A percentile compares a stretch with the other conserved stretches of the same genome.
These are phyloP conservation scores for Sugiyamaella xylanicola DNA, from an alignment of 1,139 yeast genomes.

Conservation along the genomic window DNA sequence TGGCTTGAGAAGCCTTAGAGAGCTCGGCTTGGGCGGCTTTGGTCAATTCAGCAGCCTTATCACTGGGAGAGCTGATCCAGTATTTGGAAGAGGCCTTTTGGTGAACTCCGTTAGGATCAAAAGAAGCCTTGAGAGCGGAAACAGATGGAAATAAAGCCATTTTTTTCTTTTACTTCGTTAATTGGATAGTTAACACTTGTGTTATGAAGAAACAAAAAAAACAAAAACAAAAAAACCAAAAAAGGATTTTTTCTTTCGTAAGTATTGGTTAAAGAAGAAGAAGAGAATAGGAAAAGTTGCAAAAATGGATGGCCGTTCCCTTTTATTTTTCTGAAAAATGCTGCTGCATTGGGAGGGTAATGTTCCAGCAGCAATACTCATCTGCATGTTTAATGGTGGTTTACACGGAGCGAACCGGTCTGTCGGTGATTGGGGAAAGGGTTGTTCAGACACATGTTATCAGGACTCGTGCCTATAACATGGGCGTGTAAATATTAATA, in stretches of 20 bases:
- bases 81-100: conserved; percentile 31
- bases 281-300: conserved; percentile 5
- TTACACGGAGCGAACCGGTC: conserved; percentile 2
- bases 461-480: neutral
- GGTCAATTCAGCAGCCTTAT: conserved; percentile 36
- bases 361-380: neutral
- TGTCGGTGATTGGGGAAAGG: neutral
- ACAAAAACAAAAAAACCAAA: conserved; percentile 9
- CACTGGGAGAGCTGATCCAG: conserved; percentile 42
- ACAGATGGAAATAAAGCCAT: conserved; percentile 47
- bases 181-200: conserved; percentile 14
- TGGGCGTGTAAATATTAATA: too few relatives aligned
- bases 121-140: conserved; percentile 43
- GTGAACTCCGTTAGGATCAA: conserved; percentile 43
- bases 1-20: conserved; percentile 38
- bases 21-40: conserved; percentile 40
- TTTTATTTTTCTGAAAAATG: conserved; percentile 12
- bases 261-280: conserved; percentile 9
- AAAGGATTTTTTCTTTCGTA: conserved; percentile 8
- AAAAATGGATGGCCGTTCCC: conserved; percentile 1
- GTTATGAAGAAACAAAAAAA: neutral
- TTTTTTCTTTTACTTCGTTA: conserved; percentile 18
- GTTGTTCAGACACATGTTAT: neutral
- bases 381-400: neutral
- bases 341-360: conserved; percentile 11